Evolutionary conservation across 176 grass and related monocot genomes (phyloP).

Genomic region (Rhipidocladum racemiflorum): DNA sequence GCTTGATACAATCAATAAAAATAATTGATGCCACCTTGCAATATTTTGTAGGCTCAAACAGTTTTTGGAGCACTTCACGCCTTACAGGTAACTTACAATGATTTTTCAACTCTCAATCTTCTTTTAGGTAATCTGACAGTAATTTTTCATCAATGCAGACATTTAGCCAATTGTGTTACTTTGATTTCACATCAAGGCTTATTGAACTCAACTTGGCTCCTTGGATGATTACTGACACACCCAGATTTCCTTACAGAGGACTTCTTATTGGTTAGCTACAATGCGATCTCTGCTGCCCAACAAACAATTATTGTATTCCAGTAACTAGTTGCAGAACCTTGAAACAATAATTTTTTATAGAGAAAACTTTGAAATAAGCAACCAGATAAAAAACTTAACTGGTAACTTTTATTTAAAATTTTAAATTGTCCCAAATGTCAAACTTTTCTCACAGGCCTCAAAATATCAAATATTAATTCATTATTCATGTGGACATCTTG

Average conservation of each 20-base stretch:
- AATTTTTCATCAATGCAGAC: conserved; percentile 54
- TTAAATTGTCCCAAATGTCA: background rate
- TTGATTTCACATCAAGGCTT: conserved; percentile 70
- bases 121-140: conserved; percentile 10
- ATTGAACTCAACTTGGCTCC: conserved; percentile 73
- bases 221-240: conserved; percentile 76
- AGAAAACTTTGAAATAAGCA: background rate
- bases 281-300: background rate
- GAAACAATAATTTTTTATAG: background rate
- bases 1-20: background rate
- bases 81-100: conserved; percentile 66
- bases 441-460: background rate
- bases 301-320: background rate
- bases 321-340: background rate
- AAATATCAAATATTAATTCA: background rate
- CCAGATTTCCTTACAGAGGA: conserved; percentile 89
- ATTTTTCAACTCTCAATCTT: conserved; percentile 1
- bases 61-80: conserved; percentile 89
- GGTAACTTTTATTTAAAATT: background rate
- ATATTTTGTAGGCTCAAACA: conserved; percentile 83
- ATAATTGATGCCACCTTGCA: conserved; percentile 22
- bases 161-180: conserved; percentile 88
- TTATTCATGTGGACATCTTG: background rate
- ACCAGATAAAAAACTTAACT: background rate
- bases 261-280: conserved; percentile 86